Conservation (phyloP, 2,329 filamentous ascomycete species). For the Apiospora saccharicola region DNA sequence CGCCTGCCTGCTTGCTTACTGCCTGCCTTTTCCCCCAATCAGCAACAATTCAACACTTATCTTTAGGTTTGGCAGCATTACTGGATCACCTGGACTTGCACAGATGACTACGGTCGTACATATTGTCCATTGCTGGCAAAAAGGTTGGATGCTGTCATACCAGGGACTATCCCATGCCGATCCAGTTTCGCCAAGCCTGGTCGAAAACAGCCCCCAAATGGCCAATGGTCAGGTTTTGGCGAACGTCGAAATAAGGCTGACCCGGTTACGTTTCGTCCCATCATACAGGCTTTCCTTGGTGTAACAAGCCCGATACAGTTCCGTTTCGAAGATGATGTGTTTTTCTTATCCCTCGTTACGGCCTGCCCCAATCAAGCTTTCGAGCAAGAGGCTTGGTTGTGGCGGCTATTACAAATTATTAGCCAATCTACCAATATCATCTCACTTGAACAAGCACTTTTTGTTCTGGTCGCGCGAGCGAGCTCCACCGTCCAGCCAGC, state of each 20-base stretch:
- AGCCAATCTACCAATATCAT: not conserved
- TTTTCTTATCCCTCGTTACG: not conserved
- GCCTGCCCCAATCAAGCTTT: not conserved
- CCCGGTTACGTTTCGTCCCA: conserved; percentile 12
- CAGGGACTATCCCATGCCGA: not conserved
- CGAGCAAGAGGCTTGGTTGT: not conserved
- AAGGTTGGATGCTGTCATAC: not conserved
- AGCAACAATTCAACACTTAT: not conserved
- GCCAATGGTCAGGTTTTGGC: not conserved
- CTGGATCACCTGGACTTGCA: not conserved
- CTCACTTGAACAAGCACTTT: not conserved
- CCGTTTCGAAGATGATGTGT: conserved; percentile 14
- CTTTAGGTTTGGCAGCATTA: not conserved
- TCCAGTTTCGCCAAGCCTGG: not conserved
- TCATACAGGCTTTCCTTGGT: conserved; percentile 3
- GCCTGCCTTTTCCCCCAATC: not conserved
- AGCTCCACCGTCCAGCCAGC: not conserved
- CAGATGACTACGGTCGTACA: not conserved
- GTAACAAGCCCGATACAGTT: not conserved
- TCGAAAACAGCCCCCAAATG: not conserved
- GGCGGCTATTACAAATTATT: conserved; percentile 20
- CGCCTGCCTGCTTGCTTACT: not conserved
- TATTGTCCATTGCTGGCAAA: not conserved
- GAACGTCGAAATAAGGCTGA: conserved; percentile 14
- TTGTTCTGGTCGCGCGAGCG: not conserved